phyloP scores from a whole-genome alignment of 441 rosid species.

The Capsella rubella region DNA sequence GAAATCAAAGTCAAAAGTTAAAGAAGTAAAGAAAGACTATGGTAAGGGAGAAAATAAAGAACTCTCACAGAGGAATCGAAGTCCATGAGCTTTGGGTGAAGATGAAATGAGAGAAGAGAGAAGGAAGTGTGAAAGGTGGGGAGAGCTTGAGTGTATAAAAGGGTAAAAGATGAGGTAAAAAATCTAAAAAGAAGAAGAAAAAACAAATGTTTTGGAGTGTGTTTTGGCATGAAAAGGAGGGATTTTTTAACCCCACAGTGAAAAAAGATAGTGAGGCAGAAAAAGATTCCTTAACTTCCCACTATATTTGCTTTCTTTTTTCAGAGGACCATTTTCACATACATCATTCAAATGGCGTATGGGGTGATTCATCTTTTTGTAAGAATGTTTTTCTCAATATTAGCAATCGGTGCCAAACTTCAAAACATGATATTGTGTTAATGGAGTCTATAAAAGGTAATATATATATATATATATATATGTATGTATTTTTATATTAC shows the following conservation, averaged over 20 bases:
- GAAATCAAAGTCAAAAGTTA: not conserved
- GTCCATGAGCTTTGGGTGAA: slow-evolving; percentile 49
- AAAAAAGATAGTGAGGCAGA: slow-evolving; percentile 46
- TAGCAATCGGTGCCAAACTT: slow-evolving; percentile 31
- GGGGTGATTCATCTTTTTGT: slow-evolving; percentile 1
- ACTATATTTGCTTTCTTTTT: slow-evolving; percentile 24
- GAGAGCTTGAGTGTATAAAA: slow-evolving; percentile 39
- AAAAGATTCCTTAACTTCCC: slow-evolving; percentile 55
- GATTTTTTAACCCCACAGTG: slow-evolving; percentile 49
- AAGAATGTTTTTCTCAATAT: not conserved
- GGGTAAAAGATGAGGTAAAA: not conserved
- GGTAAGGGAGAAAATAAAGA: slow-evolving; percentile 13
- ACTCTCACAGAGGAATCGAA: slow-evolving; percentile 51
- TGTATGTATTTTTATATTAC: no score
- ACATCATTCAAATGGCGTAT: slow-evolving; percentile 36
- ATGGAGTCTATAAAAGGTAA: slow-evolving; percentile 7
- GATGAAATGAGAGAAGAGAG: slow-evolving; percentile 30
- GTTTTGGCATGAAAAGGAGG: slow-evolving; percentile 60
- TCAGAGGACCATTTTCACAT: slow-evolving; percentile 39
- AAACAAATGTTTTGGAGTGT: slow-evolving; percentile 30
- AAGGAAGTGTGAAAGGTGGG: slow-evolving; percentile 35
- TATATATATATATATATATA: no score
- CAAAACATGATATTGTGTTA: slow-evolving; percentile 9
- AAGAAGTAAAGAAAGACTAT: not conserved
- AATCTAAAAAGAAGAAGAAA: slow-evolving; percentile 6